A percentile compares a stretch with the other conserved stretches of the same genome.
Evolutionary conservation across 495 filamentous ascomycete genomes (phyloP).

Genomic region (Penicillium crystallinum): DNA sequence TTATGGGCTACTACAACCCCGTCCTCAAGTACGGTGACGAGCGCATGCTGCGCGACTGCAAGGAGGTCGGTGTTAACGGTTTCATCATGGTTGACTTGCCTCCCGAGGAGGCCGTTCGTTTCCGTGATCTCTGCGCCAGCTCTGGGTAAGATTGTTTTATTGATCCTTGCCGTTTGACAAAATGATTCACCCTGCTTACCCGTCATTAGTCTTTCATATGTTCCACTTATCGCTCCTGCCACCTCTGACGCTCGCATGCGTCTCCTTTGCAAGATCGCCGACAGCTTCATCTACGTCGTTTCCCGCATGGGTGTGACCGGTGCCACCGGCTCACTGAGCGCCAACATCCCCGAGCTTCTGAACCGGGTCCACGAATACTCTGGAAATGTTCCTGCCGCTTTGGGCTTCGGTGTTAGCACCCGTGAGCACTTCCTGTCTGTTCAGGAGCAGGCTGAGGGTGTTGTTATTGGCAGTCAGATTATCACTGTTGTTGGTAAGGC

Average conservation of each 20-base stretch:
- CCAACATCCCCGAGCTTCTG: constrained; percentile 73
- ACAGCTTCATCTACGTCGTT: constrained; percentile 99
- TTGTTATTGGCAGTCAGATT: constrained; percentile 96
- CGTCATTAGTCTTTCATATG: constrained; percentile 69
- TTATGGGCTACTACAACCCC: constrained; percentile 99
- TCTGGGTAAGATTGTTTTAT: constrained; percentile 52
- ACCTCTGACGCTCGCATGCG: constrained; percentile 93
- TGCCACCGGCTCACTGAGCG: constrained; percentile 74
- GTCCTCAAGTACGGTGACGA: constrained; percentile 90
- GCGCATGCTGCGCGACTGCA: constrained; percentile 76
- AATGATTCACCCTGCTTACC: not conserved
- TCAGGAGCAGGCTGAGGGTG: constrained; percentile 79
- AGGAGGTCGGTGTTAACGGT: constrained; percentile 83
- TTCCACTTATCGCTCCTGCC: constrained; percentile 90
- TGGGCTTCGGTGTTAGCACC: constrained; percentile 95
- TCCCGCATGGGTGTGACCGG: constrained; percentile 97
- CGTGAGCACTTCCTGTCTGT: constrained; percentile 88
- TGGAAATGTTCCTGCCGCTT: constrained; percentile 81
- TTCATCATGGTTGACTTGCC: constrained; percentile 97
- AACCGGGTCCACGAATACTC: constrained; percentile 85
- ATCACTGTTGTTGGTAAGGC: constrained; percentile 73
- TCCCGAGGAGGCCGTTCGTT: constrained; percentile 91
- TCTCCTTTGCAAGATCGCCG: constrained; percentile 90
- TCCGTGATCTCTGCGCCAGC: constrained; percentile 75
- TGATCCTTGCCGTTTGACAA: not conserved